phyloP scores from a whole-genome alignment of 176 grass and related monocot species.

The Carex cristatella region DNA sequence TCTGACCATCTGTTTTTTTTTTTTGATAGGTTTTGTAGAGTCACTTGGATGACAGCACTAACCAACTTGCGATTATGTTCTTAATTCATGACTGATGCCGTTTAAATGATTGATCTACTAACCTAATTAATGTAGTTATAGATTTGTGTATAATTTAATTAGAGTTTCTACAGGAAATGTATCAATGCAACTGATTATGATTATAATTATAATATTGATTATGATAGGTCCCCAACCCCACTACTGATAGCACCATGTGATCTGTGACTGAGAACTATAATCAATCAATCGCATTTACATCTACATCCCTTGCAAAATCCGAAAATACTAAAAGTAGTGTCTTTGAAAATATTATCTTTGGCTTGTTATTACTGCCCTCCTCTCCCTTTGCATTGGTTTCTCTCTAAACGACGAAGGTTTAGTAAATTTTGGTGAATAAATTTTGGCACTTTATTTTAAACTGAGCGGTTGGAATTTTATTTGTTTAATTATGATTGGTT shows the following conservation, averaged over 20 bases:
- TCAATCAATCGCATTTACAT: not conserved
- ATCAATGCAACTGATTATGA: not conserved
- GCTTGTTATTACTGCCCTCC: too few relatives aligned
- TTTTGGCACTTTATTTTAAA: too few relatives aligned
- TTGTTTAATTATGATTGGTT: too few relatives aligned
- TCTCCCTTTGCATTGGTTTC: too few relatives aligned
- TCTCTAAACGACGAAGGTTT: too few relatives aligned
- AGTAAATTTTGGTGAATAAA: too few relatives aligned
- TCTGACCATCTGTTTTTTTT: too few relatives aligned
- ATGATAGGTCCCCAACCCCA: not conserved
- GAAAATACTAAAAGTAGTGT: not conserved
- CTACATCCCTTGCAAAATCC: not conserved
- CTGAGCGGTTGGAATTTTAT: too few relatives aligned
- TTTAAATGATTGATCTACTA: not conserved
- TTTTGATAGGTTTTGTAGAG: not conserved
- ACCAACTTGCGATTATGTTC: not conserved
- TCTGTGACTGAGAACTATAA: not conserved
- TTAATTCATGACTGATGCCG: not conserved
- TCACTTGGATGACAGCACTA: not conserved
- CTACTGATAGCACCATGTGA: not conserved
- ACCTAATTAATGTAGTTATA: not conserved
- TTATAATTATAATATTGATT: not conserved
- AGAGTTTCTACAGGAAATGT: not conserved
- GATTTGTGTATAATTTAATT: slow-evolving; percentile 4
- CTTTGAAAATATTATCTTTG: too few relatives aligned